These are phyloP conservation scores for Candida nitratophila DNA, from an alignment of 805 yeast species.

Conservation along the genomic window DNA sequence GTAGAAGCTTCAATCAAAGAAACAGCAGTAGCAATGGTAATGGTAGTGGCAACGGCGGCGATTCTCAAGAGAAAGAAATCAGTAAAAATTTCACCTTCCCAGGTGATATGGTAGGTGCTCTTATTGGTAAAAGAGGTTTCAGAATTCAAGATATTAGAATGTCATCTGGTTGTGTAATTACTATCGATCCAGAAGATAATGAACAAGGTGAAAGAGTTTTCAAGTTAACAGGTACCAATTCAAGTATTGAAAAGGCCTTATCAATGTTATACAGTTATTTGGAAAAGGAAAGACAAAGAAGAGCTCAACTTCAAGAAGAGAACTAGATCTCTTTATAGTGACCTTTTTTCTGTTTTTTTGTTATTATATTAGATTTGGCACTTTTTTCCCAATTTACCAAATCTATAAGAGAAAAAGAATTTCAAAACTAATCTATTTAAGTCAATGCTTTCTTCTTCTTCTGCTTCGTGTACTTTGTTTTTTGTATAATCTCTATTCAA, in stretches of 20 bases:
- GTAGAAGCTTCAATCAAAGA: conserved; percentile 1
- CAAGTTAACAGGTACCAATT: conserved; percentile 57
- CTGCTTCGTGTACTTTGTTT: too few relatives aligned
- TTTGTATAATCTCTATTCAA: too few relatives aligned
- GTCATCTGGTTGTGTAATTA: conserved; percentile 69
- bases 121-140: conserved; percentile 80
- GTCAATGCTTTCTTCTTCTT: too few relatives aligned
- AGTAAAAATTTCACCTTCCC: conserved; percentile 49
- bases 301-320: conserved; percentile 9
- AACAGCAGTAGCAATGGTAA: neutral
- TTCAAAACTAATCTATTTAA: too few relatives aligned
- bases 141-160: conserved; percentile 83
- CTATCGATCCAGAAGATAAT: conserved; percentile 63
- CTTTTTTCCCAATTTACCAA: too few relatives aligned
- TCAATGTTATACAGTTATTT: conserved; percentile 46
- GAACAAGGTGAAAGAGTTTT: conserved; percentile 60
- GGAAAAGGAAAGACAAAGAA: conserved; percentile 44
- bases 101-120: conserved; percentile 79
- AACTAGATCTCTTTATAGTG: neutral
- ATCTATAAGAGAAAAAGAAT: too few relatives aligned
- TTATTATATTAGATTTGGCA: neutral
- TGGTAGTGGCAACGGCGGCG: neutral
- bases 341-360: neutral
- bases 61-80: conserved; percentile 17
- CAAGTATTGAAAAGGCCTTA: conserved; percentile 53